Conservation (phyloP, 495 filamentous ascomycete genomes). For the Lasiosphaeria ovina region DNA sequence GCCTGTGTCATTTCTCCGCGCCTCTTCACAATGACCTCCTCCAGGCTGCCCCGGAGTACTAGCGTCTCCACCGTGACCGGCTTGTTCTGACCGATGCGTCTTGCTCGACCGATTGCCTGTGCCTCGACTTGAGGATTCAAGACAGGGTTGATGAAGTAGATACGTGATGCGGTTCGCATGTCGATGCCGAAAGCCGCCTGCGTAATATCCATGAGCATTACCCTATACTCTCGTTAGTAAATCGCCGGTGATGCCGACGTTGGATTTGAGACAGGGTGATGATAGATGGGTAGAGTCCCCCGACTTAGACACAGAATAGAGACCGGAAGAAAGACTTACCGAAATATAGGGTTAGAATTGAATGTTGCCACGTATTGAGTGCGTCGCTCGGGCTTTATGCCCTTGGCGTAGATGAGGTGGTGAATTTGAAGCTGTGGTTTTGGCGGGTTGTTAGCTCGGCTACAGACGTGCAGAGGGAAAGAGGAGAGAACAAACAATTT, state of each 20-base stretch:
- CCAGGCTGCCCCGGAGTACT: slow-evolving; percentile 75
- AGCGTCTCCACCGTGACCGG: slow-evolving; percentile 86
- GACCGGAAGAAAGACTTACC: slow-evolving; percentile 19
- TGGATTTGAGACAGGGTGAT: too few species aligned
- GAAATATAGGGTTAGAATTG: slow-evolving; percentile 58
- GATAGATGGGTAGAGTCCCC: too few species aligned
- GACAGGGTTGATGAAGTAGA: slow-evolving; percentile 91
- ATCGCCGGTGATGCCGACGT: too few species aligned
- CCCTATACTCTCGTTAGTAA: slow-evolving; percentile 46
- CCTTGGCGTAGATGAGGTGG: slow-evolving; percentile 78
- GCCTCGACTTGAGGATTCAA: slow-evolving; percentile 83
- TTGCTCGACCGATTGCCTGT: slow-evolving; percentile 88
- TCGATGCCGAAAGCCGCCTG: slow-evolving; percentile 88
- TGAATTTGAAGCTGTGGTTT: slow-evolving; percentile 56
- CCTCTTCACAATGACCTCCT: slow-evolving; percentile 78
- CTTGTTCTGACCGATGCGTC: slow-evolving; percentile 79
- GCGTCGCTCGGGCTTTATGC: slow-evolving; percentile 55
- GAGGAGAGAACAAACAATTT: slow-evolving; percentile 47
- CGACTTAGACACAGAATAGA: neutral
- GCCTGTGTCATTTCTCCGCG: slow-evolving; percentile 72
- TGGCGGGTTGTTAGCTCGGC: slow-evolving; percentile 15
- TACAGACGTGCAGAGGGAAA: neutral
- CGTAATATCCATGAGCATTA: slow-evolving; percentile 85
- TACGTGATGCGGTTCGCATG: slow-evolving; percentile 73
- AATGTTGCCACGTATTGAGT: slow-evolving; percentile 76